phyloP scores from a whole-genome alignment of 2,329 filamentous ascomycete genomes.

The Dryadomyces quercus-mongolicae region DNA sequence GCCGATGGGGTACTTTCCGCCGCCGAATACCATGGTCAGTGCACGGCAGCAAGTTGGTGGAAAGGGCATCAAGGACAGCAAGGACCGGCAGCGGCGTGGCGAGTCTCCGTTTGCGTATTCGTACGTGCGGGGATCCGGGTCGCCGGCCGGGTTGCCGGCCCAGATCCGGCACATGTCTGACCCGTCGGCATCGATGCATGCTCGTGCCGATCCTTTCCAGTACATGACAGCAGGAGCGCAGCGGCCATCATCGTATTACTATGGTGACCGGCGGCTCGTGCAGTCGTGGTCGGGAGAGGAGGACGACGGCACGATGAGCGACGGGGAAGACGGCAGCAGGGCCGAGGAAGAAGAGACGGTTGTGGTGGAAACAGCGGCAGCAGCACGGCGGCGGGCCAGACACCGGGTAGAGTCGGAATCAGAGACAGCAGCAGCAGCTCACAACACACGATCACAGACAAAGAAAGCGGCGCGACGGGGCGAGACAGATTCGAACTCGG shows the following conservation, averaged over 20 bases:
- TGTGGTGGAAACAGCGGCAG: not conserved
- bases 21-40: constrained; percentile 20
- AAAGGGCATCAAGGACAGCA: not conserved
- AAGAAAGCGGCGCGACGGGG: constrained; percentile 5
- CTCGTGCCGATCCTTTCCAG: constrained; percentile 34
- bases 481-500: constrained; percentile 17
- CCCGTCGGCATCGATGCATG: constrained; percentile 15
- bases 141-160: constrained; percentile 12
- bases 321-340: not conserved
- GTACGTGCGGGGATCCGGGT: constrained; percentile 21
- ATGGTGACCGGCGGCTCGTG: not conserved
- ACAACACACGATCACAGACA: constrained; percentile 11
- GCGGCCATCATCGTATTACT: not conserved
- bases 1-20: constrained; percentile 39
- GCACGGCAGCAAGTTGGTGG: not conserved
- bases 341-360: not conserved
- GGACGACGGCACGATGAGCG: constrained; percentile 9
- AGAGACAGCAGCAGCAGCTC: constrained; percentile 6
- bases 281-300: constrained; percentile 25
- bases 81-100: constrained; percentile 19
- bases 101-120: constrained; percentile 33
- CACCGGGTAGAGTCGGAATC: not conserved
- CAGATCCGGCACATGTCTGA: constrained; percentile 33
- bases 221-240: constrained; percentile 28
- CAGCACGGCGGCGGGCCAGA: not conserved